These are phyloP conservation scores for Jaenimonas drosophilae DNA, from an alignment of 208 protist species.

Conservation along the genomic window DNA sequence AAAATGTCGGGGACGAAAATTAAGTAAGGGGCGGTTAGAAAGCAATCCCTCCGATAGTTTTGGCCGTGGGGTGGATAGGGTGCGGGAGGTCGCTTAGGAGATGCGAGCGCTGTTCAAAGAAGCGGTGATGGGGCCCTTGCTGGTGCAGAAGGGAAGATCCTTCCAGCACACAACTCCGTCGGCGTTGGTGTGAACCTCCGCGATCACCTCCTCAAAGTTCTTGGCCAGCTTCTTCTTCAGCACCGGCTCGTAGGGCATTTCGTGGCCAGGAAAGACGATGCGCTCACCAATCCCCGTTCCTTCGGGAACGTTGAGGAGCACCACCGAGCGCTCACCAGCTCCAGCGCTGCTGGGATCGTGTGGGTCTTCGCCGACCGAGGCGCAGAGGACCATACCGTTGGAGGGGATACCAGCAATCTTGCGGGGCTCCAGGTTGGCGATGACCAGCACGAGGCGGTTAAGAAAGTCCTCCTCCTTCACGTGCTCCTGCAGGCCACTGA, in stretches of 20 bases:
- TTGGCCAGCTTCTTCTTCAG: slow-evolving; percentile 90
- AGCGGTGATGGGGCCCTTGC: slow-evolving; percentile 46
- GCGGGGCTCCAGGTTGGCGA: slow-evolving; percentile 91
- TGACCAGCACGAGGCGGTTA: slow-evolving; percentile 75
- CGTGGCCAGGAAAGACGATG: slow-evolving; percentile 81
- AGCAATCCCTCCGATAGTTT: not conserved
- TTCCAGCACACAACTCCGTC: slow-evolving; percentile 69
- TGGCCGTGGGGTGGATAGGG: no score
- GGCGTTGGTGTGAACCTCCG: slow-evolving; percentile 51
- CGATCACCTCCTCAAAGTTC: slow-evolving; percentile 79
- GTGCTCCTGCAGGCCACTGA: slow-evolving; percentile 86
- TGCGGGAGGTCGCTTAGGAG: slow-evolving; percentile 47
- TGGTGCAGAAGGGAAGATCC: slow-evolving; percentile 55
- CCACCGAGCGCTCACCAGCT: slow-evolving; percentile 32
- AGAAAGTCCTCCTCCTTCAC: slow-evolving; percentile 76
- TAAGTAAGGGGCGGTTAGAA: no score
- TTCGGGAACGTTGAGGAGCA: slow-evolving; percentile 79
- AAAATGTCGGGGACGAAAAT: no score
- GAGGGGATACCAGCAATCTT: slow-evolving; percentile 88
- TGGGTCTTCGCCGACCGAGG: slow-evolving; percentile 43
- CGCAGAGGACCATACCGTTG: slow-evolving; percentile 91
- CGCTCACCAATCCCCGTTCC: slow-evolving; percentile 81
- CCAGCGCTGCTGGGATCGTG: slow-evolving; percentile 19
- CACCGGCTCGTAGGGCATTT: slow-evolving; percentile 63
- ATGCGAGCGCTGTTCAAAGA: slow-evolving; percentile 53